Evolutionary conservation across 257 asterid species (phyloP).

Genomic region (Solanum megistacrolobum): DNA sequence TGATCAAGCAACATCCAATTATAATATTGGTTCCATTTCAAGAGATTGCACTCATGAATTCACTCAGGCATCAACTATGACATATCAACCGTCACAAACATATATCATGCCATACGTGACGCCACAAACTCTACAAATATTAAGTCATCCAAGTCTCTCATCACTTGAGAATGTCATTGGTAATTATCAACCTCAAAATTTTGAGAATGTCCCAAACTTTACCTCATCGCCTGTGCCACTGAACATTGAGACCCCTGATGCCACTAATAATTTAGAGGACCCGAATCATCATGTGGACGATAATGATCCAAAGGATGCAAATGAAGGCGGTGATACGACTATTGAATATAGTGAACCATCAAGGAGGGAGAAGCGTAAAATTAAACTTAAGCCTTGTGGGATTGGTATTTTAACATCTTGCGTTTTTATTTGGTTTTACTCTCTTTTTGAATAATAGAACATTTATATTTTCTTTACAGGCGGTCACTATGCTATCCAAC

Average conservation of each 20-base stretch:
- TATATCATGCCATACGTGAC: no score
- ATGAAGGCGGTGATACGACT: no score
- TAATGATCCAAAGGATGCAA: no score
- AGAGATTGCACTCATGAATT: neutral
- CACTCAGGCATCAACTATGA: neutral
- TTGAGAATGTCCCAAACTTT: no score
- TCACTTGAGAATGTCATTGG: neutral
- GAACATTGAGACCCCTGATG: neutral
- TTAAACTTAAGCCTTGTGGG: neutral
- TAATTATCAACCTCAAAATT: no score
- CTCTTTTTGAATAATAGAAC: neutral
- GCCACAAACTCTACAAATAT: no score
- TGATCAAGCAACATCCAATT: no score
- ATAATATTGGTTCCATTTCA: neutral
- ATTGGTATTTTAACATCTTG: no score
- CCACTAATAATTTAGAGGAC: neutral
- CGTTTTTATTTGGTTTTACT: neutral
- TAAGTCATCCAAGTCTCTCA: no score
- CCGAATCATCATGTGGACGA: no score
- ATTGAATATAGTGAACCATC: no score
- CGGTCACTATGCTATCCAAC: neutral
- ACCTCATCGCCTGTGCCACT: neutral
- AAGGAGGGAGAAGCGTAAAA: no score
- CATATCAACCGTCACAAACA: neutral
- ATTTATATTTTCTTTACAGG: neutral